Base-by-base conservation (phyloP, 2,329 filamentous ascomycete genomes). In the Aspergillus carbonarius region DNA sequence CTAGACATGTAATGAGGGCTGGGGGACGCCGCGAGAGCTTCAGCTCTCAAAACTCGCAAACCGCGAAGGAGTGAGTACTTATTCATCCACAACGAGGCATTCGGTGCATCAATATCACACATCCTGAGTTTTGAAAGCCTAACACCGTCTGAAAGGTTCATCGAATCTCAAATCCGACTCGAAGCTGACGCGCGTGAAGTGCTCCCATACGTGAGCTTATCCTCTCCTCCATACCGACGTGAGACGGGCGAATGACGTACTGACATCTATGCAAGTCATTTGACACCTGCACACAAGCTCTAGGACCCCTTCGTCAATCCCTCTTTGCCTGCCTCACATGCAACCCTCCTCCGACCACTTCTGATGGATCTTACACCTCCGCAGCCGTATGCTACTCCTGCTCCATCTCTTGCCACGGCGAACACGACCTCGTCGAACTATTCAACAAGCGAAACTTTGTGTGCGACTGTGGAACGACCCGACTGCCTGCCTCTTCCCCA, bases 341-440 rank as follows among this genome's bases (percentile, higher is more conserved):
- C 80, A 96, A 92, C 62, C 92, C 95, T 8, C 85, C 90, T 8
- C 90, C 92, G 1, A 69, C 81, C 2, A 83, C 85, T 46, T 71
- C 82, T 1, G 79, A 83, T 44, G 86, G 88, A 51, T 79, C 87
- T 0, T 90, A 89, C 73, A 84, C 80, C 7, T 82, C 89, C 6
- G 95, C 93, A 3, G 95, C 91, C 25, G 86, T 99, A 57, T 99
- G 95, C 81, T 99, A 99, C 70, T 91, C 93, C 20, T 99, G 95
- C 79, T 97, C 93, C 6, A 92, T 99, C 59, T 90, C 93, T 67
- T 99, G 95, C 73, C 95, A 99, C 70, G 93, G 95, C 66, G 93
- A 98, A 70, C 95, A 99, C 73, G 90, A 85, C 1, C 86, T 99
- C 25, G 95, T 98, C 51, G 95, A 99, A 77, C 89, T 99, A 18